Percentiles rank a stretch among this genome's conserved stretches.
These are phyloP conservation scores for Pleurotus pulmonarius DNA, from an alignment of 768 basidiomycete species.

Conservation along the genomic window DNA sequence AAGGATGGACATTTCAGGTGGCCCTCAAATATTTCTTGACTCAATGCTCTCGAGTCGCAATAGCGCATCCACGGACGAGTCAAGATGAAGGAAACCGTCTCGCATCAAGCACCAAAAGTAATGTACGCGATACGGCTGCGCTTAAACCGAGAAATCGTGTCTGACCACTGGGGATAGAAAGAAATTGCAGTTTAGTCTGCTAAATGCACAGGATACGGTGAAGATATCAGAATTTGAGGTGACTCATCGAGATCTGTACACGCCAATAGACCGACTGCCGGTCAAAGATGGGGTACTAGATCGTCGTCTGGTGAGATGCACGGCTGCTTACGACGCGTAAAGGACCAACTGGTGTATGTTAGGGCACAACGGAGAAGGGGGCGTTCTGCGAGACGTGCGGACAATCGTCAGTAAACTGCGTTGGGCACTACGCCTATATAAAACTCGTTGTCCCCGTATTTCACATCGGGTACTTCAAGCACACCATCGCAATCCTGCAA, in stretches of 20 bases:
- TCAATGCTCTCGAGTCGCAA: constrained; percentile 22
- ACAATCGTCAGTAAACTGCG: constrained; percentile 87
- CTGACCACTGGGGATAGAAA: constrained; percentile 51
- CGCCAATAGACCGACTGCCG: constrained; percentile 75
- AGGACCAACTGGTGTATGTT: constrained; percentile 1
- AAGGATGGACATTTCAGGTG: no score
- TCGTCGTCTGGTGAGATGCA: constrained; percentile 67
- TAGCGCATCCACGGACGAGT: not conserved
- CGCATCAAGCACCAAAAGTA: constrained; percentile 77
- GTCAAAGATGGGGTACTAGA: constrained; percentile 93
- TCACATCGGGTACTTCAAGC: constrained; percentile 98
- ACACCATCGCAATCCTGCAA: constrained; percentile 89
- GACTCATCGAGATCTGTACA: constrained; percentile 89
- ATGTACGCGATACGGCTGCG: constrained; percentile 45
- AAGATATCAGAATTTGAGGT: constrained; percentile 96
- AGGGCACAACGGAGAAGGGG: constrained; percentile 95
- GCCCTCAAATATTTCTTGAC: no score
- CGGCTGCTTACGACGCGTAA: not conserved
- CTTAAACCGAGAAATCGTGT: not conserved
- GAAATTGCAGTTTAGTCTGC: constrained; percentile 91
- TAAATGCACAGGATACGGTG: constrained; percentile 94
- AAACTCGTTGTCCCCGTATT: constrained; percentile 96
- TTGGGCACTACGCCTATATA: constrained; percentile 98
- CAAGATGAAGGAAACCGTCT: constrained; percentile 78
- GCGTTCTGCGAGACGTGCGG: constrained; percentile 95